Conservation (phyloP, 495 filamentous ascomycete genomes). For the Penicillium cataractarum region DNA sequence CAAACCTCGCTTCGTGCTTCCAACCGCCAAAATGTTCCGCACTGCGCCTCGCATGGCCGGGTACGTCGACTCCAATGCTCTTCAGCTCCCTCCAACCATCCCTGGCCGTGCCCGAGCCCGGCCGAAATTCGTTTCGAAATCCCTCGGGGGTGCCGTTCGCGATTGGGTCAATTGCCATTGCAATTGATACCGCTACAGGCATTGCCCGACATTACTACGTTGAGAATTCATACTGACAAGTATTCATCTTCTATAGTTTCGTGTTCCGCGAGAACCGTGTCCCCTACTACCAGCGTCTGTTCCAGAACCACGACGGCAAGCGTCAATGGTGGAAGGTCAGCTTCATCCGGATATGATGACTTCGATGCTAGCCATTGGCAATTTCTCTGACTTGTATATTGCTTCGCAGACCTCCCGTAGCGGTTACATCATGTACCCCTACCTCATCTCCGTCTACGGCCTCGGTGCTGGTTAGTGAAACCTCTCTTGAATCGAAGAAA, state of each 20-base stretch:
- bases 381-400: slow-evolving; percentile 17
- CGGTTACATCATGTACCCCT: slow-evolving; percentile 69
- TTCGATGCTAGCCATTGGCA: slow-evolving; percentile 11
- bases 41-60: slow-evolving; percentile 52
- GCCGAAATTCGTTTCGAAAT: slow-evolving; percentile 25
- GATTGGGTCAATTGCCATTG: slow-evolving; percentile 20
- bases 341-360: slow-evolving; percentile 22
- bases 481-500: slow-evolving; percentile 44
- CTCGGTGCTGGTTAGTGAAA: slow-evolving; percentile 46
- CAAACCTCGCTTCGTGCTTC: slow-evolving; percentile 31
- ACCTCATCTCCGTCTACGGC: slow-evolving; percentile 71
- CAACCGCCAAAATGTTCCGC: slow-evolving; percentile 52
- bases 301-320: slow-evolving; percentile 79
- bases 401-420: slow-evolving; percentile 61
- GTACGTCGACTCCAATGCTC: slow-evolving; percentile 34
- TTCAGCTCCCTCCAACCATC: background rate
- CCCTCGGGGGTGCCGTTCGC: slow-evolving; percentile 10
- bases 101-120: slow-evolving; percentile 16
- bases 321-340: slow-evolving; percentile 88
- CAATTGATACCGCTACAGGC: slow-evolving; percentile 17
- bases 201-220: background rate
- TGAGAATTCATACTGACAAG: slow-evolving; percentile 17
- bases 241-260: slow-evolving; percentile 48
- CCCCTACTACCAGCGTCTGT: slow-evolving; percentile 77
- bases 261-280: slow-evolving; percentile 86